These are phyloP conservation scores for Tritrichomonas foetus DNA, from an alignment of 208 protist species.

Conservation along the genomic window DNA sequence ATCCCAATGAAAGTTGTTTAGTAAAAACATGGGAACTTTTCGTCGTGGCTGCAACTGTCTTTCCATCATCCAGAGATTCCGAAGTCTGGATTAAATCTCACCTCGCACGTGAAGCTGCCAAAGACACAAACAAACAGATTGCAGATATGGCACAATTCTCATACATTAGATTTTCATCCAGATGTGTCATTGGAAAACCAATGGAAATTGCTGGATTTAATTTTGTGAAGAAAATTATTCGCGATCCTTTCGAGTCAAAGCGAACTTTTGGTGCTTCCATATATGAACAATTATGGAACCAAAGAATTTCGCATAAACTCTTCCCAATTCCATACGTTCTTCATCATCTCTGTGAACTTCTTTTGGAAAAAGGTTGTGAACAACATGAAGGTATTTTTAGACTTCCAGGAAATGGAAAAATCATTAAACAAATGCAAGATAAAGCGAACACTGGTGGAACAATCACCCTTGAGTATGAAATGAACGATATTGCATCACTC, in stretches of 20 bases:
- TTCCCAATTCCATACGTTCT: background rate
- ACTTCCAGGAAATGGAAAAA: background rate
- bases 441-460: background rate
- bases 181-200: background rate
- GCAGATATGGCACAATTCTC: background rate
- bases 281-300: background rate
- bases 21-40: conserved; percentile 20
- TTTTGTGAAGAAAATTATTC: background rate
- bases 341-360: background rate
- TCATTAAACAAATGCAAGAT: background rate
- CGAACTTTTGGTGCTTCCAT: background rate
- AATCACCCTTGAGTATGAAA: too few relatives aligned
- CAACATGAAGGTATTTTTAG: background rate
- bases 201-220: background rate
- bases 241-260: background rate
- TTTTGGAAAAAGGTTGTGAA: background rate
- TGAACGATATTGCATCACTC: background rate
- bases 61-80: background rate
- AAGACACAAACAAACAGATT: background rate
- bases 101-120: background rate
- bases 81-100: background rate
- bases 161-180: background rate
- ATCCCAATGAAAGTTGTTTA: background rate
- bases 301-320: background rate
- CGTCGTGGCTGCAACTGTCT: background rate